These are phyloP conservation scores for Venturia nashicola DNA, from an alignment of 2,329 filamentous ascomycete genomes.

Conservation along the genomic window DNA sequence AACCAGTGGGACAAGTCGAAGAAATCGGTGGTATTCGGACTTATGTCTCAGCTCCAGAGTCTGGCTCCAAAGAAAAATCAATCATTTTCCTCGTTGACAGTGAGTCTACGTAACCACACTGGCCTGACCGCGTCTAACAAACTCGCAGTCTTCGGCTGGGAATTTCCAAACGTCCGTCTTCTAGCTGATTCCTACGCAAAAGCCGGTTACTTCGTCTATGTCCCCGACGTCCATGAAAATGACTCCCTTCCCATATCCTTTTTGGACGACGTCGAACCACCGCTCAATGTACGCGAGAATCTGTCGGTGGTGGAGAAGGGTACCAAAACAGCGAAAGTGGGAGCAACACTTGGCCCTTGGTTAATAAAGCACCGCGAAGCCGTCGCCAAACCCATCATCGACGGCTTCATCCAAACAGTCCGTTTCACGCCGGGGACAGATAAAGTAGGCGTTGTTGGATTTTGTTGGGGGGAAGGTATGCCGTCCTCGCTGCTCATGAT, in stretches of 20 bases:
- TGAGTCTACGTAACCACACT: slow-evolving; percentile 13
- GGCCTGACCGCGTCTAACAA: slow-evolving; percentile 11
- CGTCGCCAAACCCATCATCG: slow-evolving; percentile 30
- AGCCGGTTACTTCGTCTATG: slow-evolving; percentile 32
- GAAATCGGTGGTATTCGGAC: slow-evolving; percentile 27
- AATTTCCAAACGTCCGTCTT: slow-evolving; percentile 32
- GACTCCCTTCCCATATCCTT: slow-evolving; percentile 28
- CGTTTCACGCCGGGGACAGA: slow-evolving; percentile 2
- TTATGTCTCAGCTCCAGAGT: slow-evolving; percentile 32
- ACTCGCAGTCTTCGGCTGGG: slow-evolving; percentile 34
- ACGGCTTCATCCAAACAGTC: slow-evolving; percentile 22
- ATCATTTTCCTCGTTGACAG: slow-evolving; percentile 36
- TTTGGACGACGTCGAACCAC: slow-evolving; percentile 31
- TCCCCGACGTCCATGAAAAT: slow-evolving; percentile 31
- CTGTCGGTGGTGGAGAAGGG: slow-evolving; percentile 27
- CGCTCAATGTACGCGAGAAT: slow-evolving; percentile 25
- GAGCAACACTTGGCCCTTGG: slow-evolving; percentile 31
- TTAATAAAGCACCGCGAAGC: slow-evolving; percentile 30
- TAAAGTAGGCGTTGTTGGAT: slow-evolving; percentile 35
- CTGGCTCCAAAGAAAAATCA: slow-evolving; percentile 28
- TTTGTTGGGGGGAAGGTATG: slow-evolving; percentile 36
- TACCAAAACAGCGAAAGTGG: slow-evolving; percentile 27
- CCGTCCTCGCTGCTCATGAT: slow-evolving; percentile 21
- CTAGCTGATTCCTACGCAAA: slow-evolving; percentile 36
- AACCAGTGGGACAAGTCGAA: slow-evolving; percentile 22